These are phyloP conservation scores for Haberlea rhodopensis DNA, from an alignment of 257 asterid species.

Conservation along the genomic window DNA sequence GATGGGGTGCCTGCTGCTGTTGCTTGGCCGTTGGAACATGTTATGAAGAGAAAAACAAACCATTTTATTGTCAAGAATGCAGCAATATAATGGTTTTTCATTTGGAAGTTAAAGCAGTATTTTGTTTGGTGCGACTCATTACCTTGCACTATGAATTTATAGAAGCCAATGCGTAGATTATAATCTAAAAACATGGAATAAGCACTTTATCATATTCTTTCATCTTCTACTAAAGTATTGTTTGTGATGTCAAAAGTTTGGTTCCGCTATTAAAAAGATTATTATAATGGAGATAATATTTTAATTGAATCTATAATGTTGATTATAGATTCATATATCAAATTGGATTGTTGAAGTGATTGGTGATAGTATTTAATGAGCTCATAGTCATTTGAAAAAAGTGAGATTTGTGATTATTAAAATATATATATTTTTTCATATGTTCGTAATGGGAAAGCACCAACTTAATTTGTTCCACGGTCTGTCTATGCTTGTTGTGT, in stretches of 20 bases:
- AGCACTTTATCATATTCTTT: constrained; percentile 11
- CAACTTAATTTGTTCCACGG: no score
- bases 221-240: constrained; percentile 10
- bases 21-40: constrained; percentile 20
- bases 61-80: constrained; percentile 26
- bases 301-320: constrained; percentile 13
- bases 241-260: not conserved
- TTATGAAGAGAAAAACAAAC: constrained; percentile 30
- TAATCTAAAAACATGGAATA: constrained; percentile 3
- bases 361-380: no score
- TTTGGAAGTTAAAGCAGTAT: constrained; percentile 24
- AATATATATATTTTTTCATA: no score
- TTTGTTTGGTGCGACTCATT: constrained; percentile 9
- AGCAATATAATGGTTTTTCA: constrained; percentile 25
- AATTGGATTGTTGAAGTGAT: no score
- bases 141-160: constrained; percentile 27
- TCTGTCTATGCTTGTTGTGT: constrained; percentile 25
- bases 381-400: no score
- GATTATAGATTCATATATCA: no score
- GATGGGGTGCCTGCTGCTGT: constrained; percentile 25
- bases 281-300: no score
- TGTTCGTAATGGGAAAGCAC: no score
- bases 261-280: not conserved
- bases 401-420: no score
- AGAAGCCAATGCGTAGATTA: constrained; percentile 8